These are phyloP conservation scores for Heimioporus sp. DNA, from an alignment of 768 basidiomycete genomes.

Conservation along the genomic window DNA sequence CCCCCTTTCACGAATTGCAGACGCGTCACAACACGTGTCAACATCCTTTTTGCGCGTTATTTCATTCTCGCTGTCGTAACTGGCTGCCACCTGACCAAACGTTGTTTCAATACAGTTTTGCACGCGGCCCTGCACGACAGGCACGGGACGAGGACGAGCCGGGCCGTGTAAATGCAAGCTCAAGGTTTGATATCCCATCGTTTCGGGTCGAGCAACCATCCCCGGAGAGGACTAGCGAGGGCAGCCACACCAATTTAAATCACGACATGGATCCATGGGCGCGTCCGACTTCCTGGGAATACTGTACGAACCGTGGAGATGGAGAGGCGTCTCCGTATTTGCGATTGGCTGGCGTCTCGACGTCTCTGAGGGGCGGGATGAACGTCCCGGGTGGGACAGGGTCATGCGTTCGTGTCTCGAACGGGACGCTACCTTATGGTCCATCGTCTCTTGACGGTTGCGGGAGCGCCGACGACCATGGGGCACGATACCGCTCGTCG, in stretches of 20 bases:
- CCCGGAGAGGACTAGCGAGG: conserved; percentile 1
- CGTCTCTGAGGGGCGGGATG: background rate
- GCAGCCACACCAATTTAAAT: background rate
- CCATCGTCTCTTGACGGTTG: background rate
- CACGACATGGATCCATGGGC: background rate
- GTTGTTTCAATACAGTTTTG: conserved; percentile 2
- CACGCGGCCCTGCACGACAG: conserved; percentile 5
- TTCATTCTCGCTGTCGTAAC: conserved; percentile 11
- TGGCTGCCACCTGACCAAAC: conserved; percentile 6
- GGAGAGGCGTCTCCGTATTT: background rate
- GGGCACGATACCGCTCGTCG: background rate
- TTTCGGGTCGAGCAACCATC: conserved; percentile 19
- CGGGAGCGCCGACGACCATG: background rate
- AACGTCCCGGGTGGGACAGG: background rate
- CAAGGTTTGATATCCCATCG: conserved; percentile 17
- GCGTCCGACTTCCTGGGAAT: background rate
- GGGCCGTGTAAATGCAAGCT: conserved; percentile 3
- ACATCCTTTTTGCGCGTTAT: conserved; percentile 7
- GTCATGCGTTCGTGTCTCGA: background rate
- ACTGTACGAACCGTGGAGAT: conserved; percentile 1
- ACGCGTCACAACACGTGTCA: conserved; percentile 3
- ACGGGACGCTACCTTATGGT: background rate
- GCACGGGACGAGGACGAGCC: background rate
- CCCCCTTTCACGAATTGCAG: background rate
- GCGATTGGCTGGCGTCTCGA: too few relatives aligned